Conservation (phyloP, 768 basidiomycete genomes). For the Agrocybe pediades region DNA sequence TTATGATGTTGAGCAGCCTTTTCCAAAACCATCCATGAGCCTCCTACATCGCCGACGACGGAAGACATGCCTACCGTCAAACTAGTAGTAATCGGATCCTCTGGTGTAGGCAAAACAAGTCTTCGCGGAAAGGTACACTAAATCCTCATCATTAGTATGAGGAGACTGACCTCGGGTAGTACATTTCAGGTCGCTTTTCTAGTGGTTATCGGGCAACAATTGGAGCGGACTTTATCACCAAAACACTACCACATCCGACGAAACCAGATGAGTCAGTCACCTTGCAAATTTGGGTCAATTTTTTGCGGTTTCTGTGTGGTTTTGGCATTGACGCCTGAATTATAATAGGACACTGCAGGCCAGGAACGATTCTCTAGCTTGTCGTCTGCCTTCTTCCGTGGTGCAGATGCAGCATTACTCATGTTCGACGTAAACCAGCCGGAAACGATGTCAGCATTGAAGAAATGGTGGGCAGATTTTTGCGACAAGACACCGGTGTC, state of each 20-base stretch:
- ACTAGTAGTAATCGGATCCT: slow-evolving; percentile 78
- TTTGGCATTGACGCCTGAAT: slow-evolving; percentile 1
- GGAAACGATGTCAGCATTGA: slow-evolving; percentile 57
- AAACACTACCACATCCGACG: slow-evolving; percentile 64
- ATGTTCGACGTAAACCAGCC: slow-evolving; percentile 80
- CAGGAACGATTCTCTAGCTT: slow-evolving; percentile 88
- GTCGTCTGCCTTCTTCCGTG: slow-evolving; percentile 82
- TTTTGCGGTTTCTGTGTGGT: slow-evolving; percentile 5
- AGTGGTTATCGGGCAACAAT: slow-evolving; percentile 83
- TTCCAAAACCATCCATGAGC: neutral
- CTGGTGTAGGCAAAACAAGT: slow-evolving; percentile 86
- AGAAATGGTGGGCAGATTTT: slow-evolving; percentile 83
- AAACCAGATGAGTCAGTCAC: slow-evolving; percentile 57
- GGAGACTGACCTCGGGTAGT: too few species aligned
- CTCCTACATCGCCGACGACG: slow-evolving; percentile 12
- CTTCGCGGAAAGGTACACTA: slow-evolving; percentile 72
- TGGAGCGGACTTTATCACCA: slow-evolving; percentile 86
- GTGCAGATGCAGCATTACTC: slow-evolving; percentile 79
- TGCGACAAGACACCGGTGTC: slow-evolving; percentile 61
- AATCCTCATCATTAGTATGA: too few species aligned
- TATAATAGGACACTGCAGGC: slow-evolving; percentile 74
- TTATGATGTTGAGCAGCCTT: neutral
- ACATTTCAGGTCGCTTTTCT: slow-evolving; percentile 75
- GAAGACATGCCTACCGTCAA: slow-evolving; percentile 70
- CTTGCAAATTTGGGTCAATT: slow-evolving; percentile 61